A percentile compares a stretch with the other conserved stretches of the same genome.
Evolutionary conservation across 352 stramenopile species (phyloP).

Genomic region (Phytophthora crassamura): DNA sequence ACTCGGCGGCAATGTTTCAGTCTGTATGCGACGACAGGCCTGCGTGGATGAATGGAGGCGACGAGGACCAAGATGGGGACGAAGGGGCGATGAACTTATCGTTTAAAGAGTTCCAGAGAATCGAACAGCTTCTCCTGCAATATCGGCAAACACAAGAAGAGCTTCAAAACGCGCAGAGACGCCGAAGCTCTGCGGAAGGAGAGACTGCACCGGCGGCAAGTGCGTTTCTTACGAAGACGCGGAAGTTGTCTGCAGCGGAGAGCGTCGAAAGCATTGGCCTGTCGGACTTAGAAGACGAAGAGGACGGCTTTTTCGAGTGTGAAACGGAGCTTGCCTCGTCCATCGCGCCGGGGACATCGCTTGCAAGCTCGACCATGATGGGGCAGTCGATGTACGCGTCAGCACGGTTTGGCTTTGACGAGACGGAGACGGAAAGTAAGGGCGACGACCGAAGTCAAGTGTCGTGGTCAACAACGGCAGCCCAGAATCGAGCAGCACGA

Average conservation of each 20-base stretch:
- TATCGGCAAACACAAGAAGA: constrained; percentile 85
- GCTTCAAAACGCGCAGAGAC: constrained; percentile 41
- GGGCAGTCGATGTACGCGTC: constrained; percentile 87
- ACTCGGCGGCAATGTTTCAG: constrained; percentile 66
- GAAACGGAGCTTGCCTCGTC: constrained; percentile 59
- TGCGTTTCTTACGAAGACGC: constrained; percentile 35
- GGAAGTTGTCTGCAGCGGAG: constrained; percentile 72
- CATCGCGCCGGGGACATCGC: constrained; percentile 39
- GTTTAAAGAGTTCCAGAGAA: constrained; percentile 84
- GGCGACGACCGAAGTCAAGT: constrained; percentile 32
- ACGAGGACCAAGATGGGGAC: constrained; percentile 46
- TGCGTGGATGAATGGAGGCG: constrained; percentile 53
- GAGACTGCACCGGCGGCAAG: constrained; percentile 1
- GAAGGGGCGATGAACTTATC: constrained; percentile 61
- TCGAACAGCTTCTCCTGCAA: constrained; percentile 80
- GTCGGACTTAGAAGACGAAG: constrained; percentile 86
- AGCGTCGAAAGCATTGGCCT: constrained; percentile 84
- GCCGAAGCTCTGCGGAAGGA: constrained; percentile 27
- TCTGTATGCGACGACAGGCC: constrained; percentile 78
- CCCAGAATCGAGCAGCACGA: constrained; percentile 43
- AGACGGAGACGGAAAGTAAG: constrained; percentile 35
- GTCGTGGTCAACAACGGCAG: constrained; percentile 45
- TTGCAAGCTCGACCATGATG: constrained; percentile 60
- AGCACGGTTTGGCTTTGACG: constrained; percentile 60
- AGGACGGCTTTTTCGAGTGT: constrained; percentile 82